Base-by-base conservation (phyloP, 106 monocot genomes). In the Gastrodia elata region DNA sequence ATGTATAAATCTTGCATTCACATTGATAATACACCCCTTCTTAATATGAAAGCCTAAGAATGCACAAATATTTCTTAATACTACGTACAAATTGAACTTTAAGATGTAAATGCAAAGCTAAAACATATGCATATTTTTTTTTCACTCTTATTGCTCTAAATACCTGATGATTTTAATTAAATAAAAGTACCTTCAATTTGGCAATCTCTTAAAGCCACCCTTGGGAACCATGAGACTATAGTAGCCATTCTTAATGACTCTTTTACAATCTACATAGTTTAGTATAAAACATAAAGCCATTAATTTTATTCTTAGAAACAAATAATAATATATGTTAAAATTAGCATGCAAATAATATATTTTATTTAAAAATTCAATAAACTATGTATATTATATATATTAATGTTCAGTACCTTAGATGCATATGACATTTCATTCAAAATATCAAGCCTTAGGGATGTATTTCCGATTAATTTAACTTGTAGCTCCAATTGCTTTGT, bases 211-310 rank as follows among this genome's bases (percentile, higher is more conserved):
- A 87, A 71, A 65, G 93, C 87, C 48, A 87, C 73, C 73, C 85
- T 81, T 28, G 93, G 93, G 68, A 93, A 93, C 93, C 93, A 93
- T 55, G 89, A 83, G 18, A 93, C 93, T 26, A 93, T 87, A 20
- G 84, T 87, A 67, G 89, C 85, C 87, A 90, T 83, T 65, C 93
- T 93, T 24, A 93, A 74, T 9, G 89, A 75, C 68, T 93, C 93
- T 74, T 90, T 93, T 59, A 93, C 93, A 39, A 89, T 75, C 92
- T 90, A 40, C 56, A 70, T 22, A 5, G 0, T 52, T 52, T 22
- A 52, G 4, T 9, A 52, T 0, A 5, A 22, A 22, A 52, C 6
- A 52, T 22, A 52, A 24, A 52, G 0, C 6, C 5, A n/a, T 18
- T 7, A 8, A 52, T 52, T 52, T 52, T 5, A 52, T 52, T 52